Conservation (phyloP, 148 eudicot species). For the Pouteria glomerata region DNA sequence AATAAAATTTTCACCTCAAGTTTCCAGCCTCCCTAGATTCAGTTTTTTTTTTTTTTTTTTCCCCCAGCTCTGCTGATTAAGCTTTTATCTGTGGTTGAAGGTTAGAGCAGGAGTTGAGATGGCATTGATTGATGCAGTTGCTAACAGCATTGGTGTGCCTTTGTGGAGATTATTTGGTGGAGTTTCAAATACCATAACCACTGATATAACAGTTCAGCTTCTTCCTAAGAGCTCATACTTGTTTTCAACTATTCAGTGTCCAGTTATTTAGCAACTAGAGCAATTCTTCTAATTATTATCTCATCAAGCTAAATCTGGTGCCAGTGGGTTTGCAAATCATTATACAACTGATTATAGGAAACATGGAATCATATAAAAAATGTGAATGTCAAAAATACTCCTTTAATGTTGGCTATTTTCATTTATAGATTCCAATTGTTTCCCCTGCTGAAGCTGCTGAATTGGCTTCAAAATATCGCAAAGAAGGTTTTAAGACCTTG, state of each 20-base stretch:
- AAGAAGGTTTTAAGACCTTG: slow-evolving; percentile 69
- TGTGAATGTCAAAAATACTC: not conserved
- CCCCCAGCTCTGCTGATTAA: too few species aligned
- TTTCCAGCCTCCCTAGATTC: not conserved
- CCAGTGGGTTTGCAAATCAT: not conserved
- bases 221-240: not conserved
- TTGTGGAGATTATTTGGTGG: slow-evolving; percentile 91
- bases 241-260: not conserved
- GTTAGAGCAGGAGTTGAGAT: slow-evolving; percentile 95
- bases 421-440: slow-evolving; percentile 73
- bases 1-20: not conserved
- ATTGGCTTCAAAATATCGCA: slow-evolving; percentile 57
- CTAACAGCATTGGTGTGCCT: slow-evolving; percentile 69
- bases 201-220: slow-evolving; percentile 74
- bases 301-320: not conserved
- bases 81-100: slow-evolving; percentile 31
- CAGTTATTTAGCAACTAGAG: not conserved
- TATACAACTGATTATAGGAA: not conserved
- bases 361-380: not conserved
- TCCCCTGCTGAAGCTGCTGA: slow-evolving; percentile 56
- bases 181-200: slow-evolving; percentile 57
- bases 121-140: slow-evolving; percentile 91
- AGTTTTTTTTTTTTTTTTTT: too few species aligned
- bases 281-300: not conserved
- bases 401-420: slow-evolving; percentile 2